Percentiles rank a stretch among this genome's conserved stretches.
These are phyloP conservation scores for Trichocladium antarcticum DNA, from an alignment of 495 filamentous ascomycete species.

Conservation along the genomic window DNA sequence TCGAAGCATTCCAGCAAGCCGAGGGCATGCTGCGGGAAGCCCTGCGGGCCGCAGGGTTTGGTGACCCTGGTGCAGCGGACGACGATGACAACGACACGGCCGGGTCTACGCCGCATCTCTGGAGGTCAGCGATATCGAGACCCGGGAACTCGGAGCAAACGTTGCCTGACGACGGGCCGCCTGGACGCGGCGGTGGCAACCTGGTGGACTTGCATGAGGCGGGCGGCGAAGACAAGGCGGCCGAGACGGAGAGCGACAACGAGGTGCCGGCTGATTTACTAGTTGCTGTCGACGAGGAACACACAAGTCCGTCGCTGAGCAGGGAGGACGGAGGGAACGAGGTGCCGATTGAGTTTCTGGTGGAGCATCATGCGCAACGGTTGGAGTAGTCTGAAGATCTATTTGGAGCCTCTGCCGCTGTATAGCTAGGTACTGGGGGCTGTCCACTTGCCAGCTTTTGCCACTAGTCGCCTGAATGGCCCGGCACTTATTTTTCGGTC, in stretches of 20 bases:
- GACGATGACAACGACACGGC: constrained; percentile 9
- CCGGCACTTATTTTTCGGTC: too few species aligned
- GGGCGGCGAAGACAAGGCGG: constrained; percentile 12
- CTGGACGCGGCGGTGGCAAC: constrained; percentile 25
- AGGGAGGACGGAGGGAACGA: constrained; percentile 30
- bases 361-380: constrained; percentile 18
- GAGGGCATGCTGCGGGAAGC: constrained; percentile 49
- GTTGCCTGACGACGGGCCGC: not conserved
- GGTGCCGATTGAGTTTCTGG: constrained; percentile 33
- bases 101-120: constrained; percentile 10
- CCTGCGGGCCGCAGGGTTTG: constrained; percentile 29
- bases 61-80: not conserved
- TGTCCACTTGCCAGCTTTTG: too few species aligned
- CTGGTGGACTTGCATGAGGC: constrained; percentile 33
- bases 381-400: not conserved
- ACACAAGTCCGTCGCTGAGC: constrained; percentile 3
- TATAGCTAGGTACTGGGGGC: too few species aligned
- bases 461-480: too few species aligned
- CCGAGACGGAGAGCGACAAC: constrained; percentile 22
- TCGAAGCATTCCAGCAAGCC: constrained; percentile 70
- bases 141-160: not conserved
- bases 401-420: not conserved
- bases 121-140: constrained; percentile 12
- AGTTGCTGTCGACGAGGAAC: constrained; percentile 6
- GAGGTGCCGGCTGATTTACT: constrained; percentile 32